Evolutionary conservation across 495 filamentous ascomycete genomes (phyloP).

Genomic region (Penicillium chermesinum): DNA sequence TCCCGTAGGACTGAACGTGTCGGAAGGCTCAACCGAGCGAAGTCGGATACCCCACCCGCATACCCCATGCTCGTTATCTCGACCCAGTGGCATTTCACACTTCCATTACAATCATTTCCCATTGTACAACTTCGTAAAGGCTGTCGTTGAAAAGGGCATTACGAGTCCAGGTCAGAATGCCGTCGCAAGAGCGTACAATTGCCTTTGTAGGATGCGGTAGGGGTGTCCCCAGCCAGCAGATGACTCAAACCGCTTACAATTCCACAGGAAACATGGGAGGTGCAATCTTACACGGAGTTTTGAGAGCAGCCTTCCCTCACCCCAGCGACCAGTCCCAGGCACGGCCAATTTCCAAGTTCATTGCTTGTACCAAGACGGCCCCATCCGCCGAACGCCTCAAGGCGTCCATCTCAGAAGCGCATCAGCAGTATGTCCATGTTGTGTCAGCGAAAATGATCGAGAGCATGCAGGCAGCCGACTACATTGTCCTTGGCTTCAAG

Average conservation of each 20-base stretch:
- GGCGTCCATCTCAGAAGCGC: slow-evolving; percentile 7
- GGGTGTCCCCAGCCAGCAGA: neutral
- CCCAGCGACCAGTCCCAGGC: neutral
- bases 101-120: neutral
- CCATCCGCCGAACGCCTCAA: slow-evolving; percentile 19
- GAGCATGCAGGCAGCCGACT: slow-evolving; percentile 26
- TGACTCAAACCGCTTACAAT: neutral
- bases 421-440: slow-evolving; percentile 14
- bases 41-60: neutral
- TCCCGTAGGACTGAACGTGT: too few relatives aligned
- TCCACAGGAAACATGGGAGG: slow-evolving; percentile 37
- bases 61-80: neutral
- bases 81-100: neutral
- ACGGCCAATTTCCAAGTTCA: slow-evolving; percentile 20
- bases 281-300: slow-evolving; percentile 31
- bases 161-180: too few relatives aligned
- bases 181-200: slow-evolving; percentile 5
- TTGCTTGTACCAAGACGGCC: slow-evolving; percentile 27
- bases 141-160: too few relatives aligned
- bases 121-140: too few relatives aligned
- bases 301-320: slow-evolving; percentile 22
- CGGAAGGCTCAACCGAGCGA: neutral
- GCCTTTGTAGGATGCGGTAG: slow-evolving; percentile 28
- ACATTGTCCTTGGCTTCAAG: slow-evolving; percentile 34
- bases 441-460: slow-evolving; percentile 16